Percentiles rank a stretch among this genome's conserved stretches.
Conservation (phyloP, 805 yeast species). For the Kodamaea leandrae region DNA sequence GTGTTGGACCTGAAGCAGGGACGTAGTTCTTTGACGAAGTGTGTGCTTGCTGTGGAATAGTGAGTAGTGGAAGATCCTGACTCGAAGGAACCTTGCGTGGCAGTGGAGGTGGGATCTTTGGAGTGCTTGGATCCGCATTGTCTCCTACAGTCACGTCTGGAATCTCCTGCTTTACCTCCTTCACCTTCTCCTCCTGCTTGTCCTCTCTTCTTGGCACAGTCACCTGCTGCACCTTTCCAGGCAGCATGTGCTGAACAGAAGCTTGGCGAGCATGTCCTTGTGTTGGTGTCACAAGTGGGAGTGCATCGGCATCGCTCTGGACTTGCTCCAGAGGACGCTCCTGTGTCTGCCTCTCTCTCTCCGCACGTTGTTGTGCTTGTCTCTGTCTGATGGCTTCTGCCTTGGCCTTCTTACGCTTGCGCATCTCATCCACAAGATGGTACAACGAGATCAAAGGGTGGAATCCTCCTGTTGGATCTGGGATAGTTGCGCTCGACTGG, state of each 20-base stretch:
- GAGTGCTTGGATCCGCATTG: background rate
- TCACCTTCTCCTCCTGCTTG: background rate
- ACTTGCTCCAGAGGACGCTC: slow-evolving; percentile 2
- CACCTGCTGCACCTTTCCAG: too few species aligned
- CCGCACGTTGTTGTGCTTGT: slow-evolving; percentile 5
- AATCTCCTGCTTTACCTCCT: too few species aligned
- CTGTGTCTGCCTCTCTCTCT: background rate
- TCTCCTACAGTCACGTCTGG: background rate
- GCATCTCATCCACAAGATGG: slow-evolving; percentile 81
- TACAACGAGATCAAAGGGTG: slow-evolving; percentile 89
- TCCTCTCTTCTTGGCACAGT: background rate
- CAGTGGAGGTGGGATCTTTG: background rate
- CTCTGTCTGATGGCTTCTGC: slow-evolving; percentile 37
- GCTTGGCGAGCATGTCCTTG: background rate
- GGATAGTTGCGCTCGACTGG: slow-evolving; percentile 33
- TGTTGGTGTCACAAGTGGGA: background rate
- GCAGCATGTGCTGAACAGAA: background rate
- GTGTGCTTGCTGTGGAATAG: slow-evolving; percentile 42
- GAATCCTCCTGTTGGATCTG: slow-evolving; percentile 82
- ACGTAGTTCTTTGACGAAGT: slow-evolving; percentile 22
- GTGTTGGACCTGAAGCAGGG: background rate
- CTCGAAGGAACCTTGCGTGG: slow-evolving; percentile 8
- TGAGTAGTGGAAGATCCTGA: slow-evolving; percentile 18
- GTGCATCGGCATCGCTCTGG: background rate
- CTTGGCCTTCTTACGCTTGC: slow-evolving; percentile 63